These are phyloP conservation scores for Saturnispora serradocipensis DNA, from an alignment of 805 yeast genomes.

Conservation along the genomic window DNA sequence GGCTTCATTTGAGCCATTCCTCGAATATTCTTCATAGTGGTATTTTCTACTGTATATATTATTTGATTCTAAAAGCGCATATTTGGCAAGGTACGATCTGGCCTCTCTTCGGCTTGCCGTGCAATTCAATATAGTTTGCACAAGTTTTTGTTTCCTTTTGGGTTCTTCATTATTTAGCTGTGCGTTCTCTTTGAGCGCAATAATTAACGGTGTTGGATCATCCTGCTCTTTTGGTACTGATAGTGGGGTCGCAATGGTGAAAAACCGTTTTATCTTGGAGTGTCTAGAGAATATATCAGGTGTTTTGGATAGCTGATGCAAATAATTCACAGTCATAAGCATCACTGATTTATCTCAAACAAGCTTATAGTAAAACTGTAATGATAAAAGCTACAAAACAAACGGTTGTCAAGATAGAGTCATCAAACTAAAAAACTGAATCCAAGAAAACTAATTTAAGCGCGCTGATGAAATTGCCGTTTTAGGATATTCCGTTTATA, in stretches of 20 bases:
- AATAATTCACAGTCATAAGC: not conserved
- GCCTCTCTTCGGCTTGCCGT: slow-evolving; percentile 95
- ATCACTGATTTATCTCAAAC: not conserved
- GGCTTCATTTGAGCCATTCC: not conserved
- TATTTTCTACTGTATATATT: slow-evolving; percentile 21
- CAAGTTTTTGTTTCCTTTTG: slow-evolving; percentile 50
- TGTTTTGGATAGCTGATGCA: not conserved
- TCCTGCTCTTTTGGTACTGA: not conserved
- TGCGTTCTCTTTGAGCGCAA: not conserved
- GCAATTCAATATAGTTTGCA: slow-evolving; percentile 76
- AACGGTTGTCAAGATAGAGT: not conserved
- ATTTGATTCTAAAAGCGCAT: slow-evolving; percentile 36
- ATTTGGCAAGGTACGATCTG: slow-evolving; percentile 64
- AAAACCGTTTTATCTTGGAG: not conserved
- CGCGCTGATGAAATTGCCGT: slow-evolving; percentile 4
- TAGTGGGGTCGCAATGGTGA: not conserved
- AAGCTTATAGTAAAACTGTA: too few relatives aligned
- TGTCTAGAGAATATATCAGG: too few relatives aligned
- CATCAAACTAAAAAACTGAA: not conserved
- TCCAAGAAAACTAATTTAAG: not conserved
- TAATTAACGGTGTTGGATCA: not conserved
- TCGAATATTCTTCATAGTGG: not conserved
- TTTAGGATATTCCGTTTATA: not conserved
- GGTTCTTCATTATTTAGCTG: not conserved
- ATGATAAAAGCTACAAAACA: not conserved